These are phyloP conservation scores for Meyerozyma carpophila DNA, from an alignment of 1,139 yeast species.

Conservation along the genomic window DNA sequence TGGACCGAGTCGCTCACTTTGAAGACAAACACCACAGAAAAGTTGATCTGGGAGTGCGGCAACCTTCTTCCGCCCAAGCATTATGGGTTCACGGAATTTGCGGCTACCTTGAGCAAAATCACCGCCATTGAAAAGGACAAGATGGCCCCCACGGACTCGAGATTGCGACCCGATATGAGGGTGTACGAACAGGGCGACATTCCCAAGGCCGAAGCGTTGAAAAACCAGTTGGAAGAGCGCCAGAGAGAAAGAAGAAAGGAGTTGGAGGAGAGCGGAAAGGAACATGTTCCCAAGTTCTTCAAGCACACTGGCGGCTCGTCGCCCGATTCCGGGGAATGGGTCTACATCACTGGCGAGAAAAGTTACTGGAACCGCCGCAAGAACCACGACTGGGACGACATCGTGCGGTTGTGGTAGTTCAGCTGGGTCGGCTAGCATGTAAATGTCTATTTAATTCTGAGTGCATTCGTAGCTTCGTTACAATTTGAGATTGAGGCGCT, in stretches of 20 bases:
- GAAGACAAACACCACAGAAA: slow-evolving; percentile 36
- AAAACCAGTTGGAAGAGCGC: slow-evolving; percentile 64
- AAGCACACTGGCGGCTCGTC: slow-evolving; percentile 32
- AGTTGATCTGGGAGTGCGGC: slow-evolving; percentile 62
- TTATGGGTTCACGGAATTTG: slow-evolving; percentile 81
- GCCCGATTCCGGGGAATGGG: slow-evolving; percentile 52
- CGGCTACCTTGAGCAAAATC: slow-evolving; percentile 76
- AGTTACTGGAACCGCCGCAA: slow-evolving; percentile 81
- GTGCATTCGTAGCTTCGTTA: background rate
- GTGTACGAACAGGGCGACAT: slow-evolving; percentile 65
- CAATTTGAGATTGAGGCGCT: slow-evolving; percentile 2
- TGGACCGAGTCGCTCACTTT: slow-evolving; percentile 67
- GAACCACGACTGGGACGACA: slow-evolving; percentile 52
- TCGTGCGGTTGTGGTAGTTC: slow-evolving; percentile 47
- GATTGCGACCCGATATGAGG: slow-evolving; percentile 81
- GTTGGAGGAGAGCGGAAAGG: slow-evolving; percentile 38
- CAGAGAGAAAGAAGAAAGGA: slow-evolving; percentile 75
- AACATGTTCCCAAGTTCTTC: slow-evolving; percentile 63
- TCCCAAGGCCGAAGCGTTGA: slow-evolving; percentile 65
- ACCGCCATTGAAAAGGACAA: slow-evolving; percentile 60
- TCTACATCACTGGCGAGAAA: slow-evolving; percentile 50
- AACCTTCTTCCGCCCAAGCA: slow-evolving; percentile 57
- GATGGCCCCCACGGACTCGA: slow-evolving; percentile 82
- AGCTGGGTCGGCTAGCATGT: background rate
- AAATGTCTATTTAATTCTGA: background rate